Percentiles rank a stretch among this genome's conserved stretches.
phyloP scores from a whole-genome alignment of 441 rosid species.

The Flueggea neowawraea region DNA sequence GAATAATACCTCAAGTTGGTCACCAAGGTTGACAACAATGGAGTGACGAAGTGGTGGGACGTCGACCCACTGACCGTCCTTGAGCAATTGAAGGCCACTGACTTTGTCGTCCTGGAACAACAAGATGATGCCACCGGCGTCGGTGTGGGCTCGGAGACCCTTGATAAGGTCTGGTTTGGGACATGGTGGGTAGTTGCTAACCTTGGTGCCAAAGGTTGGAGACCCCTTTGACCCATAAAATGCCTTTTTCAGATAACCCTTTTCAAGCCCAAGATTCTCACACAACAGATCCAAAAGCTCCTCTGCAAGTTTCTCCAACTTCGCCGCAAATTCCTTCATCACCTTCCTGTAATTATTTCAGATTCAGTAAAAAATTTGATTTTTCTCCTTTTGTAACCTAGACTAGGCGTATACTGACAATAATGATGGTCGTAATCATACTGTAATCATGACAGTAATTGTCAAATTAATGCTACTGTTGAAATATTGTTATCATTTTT shows the following conservation, averaged over 20 bases:
- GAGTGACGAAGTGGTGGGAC: constrained; percentile 95
- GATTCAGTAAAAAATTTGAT: too few relatives aligned
- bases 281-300: constrained; percentile 70
- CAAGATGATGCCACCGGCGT: constrained; percentile 88
- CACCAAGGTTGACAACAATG: constrained; percentile 90
- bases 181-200: constrained; percentile 92
- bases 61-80: constrained; percentile 81
- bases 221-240: constrained; percentile 56
- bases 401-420: too few relatives aligned
- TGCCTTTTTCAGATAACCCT: constrained; percentile 72
- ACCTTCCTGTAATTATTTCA: constrained; percentile 34
- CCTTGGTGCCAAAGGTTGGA: constrained; percentile 89
- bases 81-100: constrained; percentile 93
- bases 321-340: constrained; percentile 69
- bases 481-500: too few relatives aligned
- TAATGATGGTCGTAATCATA: too few relatives aligned
- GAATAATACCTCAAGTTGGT: constrained; percentile 73
- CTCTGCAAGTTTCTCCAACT: constrained; percentile 85
- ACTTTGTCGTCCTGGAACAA: constrained; percentile 85
- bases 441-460: too few relatives aligned
- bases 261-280: constrained; percentile 81
- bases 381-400: too few relatives aligned
- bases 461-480: too few relatives aligned
- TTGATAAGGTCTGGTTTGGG: constrained; percentile 87
- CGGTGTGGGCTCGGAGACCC: constrained; percentile 93